Evolutionary conservation across 805 yeast genomes (phyloP), one percentile per base, ranked within the genome.

Genomic region (Wickerhamiella brachini): DNA sequence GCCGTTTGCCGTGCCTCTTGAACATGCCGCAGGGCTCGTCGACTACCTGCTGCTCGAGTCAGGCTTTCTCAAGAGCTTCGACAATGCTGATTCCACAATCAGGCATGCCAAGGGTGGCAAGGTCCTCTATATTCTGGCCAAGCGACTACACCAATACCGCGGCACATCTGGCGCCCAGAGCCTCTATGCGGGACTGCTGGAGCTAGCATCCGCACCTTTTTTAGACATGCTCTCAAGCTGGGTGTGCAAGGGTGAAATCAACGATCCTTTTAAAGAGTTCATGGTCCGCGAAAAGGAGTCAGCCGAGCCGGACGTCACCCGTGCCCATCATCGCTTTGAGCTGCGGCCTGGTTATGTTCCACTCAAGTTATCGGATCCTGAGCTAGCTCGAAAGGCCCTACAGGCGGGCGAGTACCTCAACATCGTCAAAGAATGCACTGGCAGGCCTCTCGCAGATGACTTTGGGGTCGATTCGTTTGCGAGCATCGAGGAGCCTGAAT

Each of bases 381-480:
- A 72, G 1, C 62, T 80, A 6, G 83, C 83, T 56, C 72, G 74
- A 47, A 82, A 83, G 64, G 73, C 90, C 0, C 68, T 90, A 22
- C 70, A 80, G 48, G 85, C 96, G 0, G 99, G 99, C 1, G 89
- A 87, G 65, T 81, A 81, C 58, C 68, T 88, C 51, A 85, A 86
- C 59, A 81, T 90, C 2, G 71, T 84, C 44, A 74, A 78, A 51
- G 79, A 74, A 51, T 80, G 85, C 59, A 83, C 81, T 0, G 67
- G 77, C 24, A 52, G 39, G n/a, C 37, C 63, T n/a, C 63, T 72
- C 3, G 23, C 45, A 8, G 10, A 10, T 26, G 18, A 5, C 22
- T 15, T 29, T 6, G 24, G 8, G 24, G 38, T 10, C 15, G 42
- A 23, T 20, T 21, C 41, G 20, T 69, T 50, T 57, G 62, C 44